Evolutionary conservation across 1,284 basidiomycete genomes (phyloP).

Genomic region (Ceratobasidium sp.): DNA sequence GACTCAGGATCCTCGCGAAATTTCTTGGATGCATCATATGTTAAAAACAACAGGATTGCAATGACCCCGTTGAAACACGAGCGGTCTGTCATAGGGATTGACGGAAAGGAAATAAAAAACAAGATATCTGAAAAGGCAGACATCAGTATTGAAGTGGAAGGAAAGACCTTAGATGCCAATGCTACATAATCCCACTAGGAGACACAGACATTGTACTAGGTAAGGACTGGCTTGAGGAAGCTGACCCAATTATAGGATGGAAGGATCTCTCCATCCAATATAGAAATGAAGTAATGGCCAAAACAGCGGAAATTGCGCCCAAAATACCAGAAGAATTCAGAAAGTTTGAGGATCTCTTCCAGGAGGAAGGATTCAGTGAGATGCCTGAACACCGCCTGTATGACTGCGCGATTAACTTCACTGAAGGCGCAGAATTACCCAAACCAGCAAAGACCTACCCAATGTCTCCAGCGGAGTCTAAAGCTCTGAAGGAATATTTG

Average conservation of each 20-base stretch:
- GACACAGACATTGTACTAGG: neutral
- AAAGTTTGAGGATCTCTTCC: neutral
- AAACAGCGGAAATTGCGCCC: neutral
- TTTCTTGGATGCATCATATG: neutral
- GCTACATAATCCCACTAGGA: neutral
- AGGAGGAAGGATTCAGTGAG: constrained; percentile 1
- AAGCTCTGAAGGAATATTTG: too few species aligned
- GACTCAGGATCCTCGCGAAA: neutral
- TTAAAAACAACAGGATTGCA: neutral
- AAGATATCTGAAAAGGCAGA: neutral
- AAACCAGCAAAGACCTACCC: neutral
- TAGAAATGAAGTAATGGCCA: neutral
- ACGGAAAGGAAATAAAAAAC: neutral
- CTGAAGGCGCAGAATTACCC: neutral
- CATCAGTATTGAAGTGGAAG: neutral
- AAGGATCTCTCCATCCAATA: neutral
- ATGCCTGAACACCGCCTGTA: too few species aligned
- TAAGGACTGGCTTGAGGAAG: neutral
- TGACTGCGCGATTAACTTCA: constrained; percentile 1
- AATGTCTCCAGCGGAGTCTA: too few species aligned
- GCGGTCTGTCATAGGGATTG: neutral
- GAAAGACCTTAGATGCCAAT: neutral
- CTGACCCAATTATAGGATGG: neutral
- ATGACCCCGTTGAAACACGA: neutral
- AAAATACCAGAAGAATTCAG: too few species aligned